These are phyloP conservation scores for Aspergillus avenaceus DNA, from an alignment of 495 filamentous ascomycete species.

Conservation along the genomic window DNA sequence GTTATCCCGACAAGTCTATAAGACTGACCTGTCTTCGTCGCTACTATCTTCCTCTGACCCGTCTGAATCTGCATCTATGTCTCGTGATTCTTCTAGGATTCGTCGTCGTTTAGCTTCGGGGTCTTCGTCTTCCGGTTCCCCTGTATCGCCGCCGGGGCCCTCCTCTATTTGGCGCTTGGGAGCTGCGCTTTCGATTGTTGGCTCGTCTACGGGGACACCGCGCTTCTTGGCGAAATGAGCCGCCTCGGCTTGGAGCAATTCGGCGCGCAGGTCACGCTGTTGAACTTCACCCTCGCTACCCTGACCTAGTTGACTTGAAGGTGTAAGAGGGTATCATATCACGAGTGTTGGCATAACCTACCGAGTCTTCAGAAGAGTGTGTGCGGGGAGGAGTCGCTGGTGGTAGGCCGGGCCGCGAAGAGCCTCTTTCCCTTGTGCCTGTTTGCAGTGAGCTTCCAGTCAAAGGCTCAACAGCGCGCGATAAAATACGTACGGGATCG, in stretches of 20 bases:
- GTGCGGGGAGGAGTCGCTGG: constrained; percentile 88
- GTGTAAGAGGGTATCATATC: constrained; percentile 13
- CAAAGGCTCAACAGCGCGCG: background rate
- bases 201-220: constrained; percentile 48
- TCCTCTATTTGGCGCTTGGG: constrained; percentile 68
- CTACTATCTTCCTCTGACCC: constrained; percentile 65
- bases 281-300: constrained; percentile 74
- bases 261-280: constrained; percentile 80
- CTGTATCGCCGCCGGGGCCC: constrained; percentile 28
- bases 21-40: constrained; percentile 60
- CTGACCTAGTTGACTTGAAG: constrained; percentile 72
- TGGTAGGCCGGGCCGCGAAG: constrained; percentile 93
- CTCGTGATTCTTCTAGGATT: constrained; percentile 81
- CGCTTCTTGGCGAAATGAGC: constrained; percentile 82
- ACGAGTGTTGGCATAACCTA: constrained; percentile 21
- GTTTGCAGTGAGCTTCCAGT: constrained; percentile 17
- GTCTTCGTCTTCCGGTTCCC: constrained; percentile 57
- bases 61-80: constrained; percentile 88
- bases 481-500: constrained; percentile 63
- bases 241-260: constrained; percentile 84
- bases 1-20: too few relatives aligned
- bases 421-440: constrained; percentile 94
- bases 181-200: constrained; percentile 29
- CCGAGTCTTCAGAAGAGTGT: constrained; percentile 87
- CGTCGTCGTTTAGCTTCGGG: constrained; percentile 78